Evolutionary conservation across 371 early-diverging fungal genomes (phyloP).

Genomic region (Mortierella sp.): DNA sequence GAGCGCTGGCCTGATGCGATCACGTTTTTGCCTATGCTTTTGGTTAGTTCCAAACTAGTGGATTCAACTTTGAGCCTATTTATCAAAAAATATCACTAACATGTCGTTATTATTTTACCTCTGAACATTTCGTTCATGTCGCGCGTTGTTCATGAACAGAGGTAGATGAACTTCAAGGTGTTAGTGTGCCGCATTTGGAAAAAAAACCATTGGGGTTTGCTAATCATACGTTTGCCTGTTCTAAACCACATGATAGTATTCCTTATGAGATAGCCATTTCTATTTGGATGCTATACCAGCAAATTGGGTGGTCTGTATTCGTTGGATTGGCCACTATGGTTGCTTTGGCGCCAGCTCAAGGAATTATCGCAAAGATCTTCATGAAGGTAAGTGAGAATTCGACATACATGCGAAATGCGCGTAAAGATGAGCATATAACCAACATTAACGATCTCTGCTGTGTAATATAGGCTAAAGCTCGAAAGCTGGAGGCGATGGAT

Average conservation of each 20-base stretch:
- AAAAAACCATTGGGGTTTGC: too few species aligned
- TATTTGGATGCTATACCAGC: slow-evolving; percentile 61
- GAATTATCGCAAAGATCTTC: slow-evolving; percentile 57
- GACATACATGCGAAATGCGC: neutral
- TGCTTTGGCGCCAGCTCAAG: slow-evolving; percentile 62
- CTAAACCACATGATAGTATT: slow-evolving; percentile 2
- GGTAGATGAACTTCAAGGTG: neutral
- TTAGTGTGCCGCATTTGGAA: too few species aligned
- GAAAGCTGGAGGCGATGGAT: slow-evolving; percentile 49
- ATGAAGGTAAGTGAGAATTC: slow-evolving; percentile 28
- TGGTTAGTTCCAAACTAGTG: slow-evolving; percentile 4
- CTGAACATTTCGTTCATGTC: neutral
- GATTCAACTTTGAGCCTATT: neutral
- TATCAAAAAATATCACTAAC: neutral
- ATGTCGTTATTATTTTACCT: neutral
- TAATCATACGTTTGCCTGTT: too few species aligned
- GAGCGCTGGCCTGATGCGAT: slow-evolving; percentile 56
- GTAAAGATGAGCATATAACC: neutral
- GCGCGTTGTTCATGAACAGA: neutral
- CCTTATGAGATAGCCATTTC: slow-evolving; percentile 64
- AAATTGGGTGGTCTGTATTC: slow-evolving; percentile 68
- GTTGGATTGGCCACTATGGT: slow-evolving; percentile 64
- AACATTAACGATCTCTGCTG: neutral
- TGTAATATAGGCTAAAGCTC: slow-evolving; percentile 14
- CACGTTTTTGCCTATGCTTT: slow-evolving; percentile 59